phyloP scores from a whole-genome alignment of 2,329 filamentous ascomycete species.

The Mollisiaceae sp. region DNA sequence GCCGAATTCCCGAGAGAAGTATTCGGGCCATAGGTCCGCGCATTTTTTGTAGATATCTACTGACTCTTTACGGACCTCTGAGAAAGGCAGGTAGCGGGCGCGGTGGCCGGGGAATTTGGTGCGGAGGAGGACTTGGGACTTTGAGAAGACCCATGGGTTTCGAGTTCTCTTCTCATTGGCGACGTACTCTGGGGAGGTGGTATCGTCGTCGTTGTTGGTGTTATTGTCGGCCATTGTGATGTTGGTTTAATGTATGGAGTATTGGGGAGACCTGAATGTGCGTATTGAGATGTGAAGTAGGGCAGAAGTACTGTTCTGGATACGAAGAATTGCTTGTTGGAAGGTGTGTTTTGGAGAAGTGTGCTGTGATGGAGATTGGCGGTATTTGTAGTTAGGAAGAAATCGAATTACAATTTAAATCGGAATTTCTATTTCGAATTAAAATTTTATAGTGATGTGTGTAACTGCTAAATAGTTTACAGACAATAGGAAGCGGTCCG shows the following conservation, averaged over 20 bases:
- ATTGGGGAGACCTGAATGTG: background rate
- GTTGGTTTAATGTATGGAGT: background rate
- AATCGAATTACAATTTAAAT: background rate
- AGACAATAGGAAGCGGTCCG: background rate
- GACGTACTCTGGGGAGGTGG: background rate
- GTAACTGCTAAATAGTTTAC: background rate
- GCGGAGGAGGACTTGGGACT: background rate
- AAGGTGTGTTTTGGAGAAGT: background rate
- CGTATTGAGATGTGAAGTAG: background rate
- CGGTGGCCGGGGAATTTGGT: slow-evolving; percentile 2
- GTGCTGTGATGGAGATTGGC: background rate
- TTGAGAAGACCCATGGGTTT: background rate
- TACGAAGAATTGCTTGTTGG: background rate
- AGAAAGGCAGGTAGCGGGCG: background rate
- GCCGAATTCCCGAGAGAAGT: background rate
- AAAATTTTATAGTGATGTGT: background rate
- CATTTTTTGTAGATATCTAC: background rate
- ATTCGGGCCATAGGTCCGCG: background rate
- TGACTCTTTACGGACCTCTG: background rate
- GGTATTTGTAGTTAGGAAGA: background rate
- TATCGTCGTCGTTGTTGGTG: background rate
- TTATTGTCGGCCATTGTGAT: background rate
- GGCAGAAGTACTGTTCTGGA: background rate
- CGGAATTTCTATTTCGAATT: background rate
- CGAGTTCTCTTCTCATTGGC: background rate